These are phyloP conservation scores for Syzygium jambos DNA, from an alignment of 345 rosid species.

Conservation along the genomic window DNA sequence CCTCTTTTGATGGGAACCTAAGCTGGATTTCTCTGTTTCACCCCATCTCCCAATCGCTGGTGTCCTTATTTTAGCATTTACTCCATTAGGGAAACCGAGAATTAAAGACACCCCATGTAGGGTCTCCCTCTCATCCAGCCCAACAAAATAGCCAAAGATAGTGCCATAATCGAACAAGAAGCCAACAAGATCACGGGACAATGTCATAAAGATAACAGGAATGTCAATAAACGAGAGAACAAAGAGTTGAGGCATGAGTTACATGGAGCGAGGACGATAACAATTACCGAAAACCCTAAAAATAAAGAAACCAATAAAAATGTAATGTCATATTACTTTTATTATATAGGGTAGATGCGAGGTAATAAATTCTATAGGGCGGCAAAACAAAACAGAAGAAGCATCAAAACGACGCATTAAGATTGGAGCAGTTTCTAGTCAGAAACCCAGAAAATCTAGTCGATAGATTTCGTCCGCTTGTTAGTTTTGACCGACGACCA, in stretches of 20 bases:
- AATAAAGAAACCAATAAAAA: not conserved
- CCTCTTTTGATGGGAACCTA: not conserved
- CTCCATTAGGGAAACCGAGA: constrained; percentile 11
- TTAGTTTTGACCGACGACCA: constrained; percentile 25
- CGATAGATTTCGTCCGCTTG: constrained; percentile 13
- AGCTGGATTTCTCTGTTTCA: not conserved
- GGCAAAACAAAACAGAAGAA: not conserved
- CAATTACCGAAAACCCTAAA: not conserved
- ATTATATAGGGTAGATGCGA: not conserved
- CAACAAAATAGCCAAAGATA: not conserved
- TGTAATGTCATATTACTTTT: not conserved
- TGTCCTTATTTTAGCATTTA: not conserved
- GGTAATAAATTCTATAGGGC: not conserved
- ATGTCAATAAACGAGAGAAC: not conserved
- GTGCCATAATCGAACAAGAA: not conserved
- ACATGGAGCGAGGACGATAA: not conserved
- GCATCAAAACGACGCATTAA: not conserved
- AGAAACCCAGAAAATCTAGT: constrained; percentile 15
- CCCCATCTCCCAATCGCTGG: not conserved
- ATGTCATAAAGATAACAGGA: not conserved
- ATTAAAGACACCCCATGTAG: not conserved
- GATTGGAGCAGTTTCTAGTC: constrained; percentile 4
- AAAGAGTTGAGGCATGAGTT: not conserved
- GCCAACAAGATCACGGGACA: not conserved
- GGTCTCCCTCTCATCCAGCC: not conserved